Evolutionary conservation across 2,329 filamentous ascomycete genomes (phyloP).

Genomic region (Aureobasidium sp.): DNA sequence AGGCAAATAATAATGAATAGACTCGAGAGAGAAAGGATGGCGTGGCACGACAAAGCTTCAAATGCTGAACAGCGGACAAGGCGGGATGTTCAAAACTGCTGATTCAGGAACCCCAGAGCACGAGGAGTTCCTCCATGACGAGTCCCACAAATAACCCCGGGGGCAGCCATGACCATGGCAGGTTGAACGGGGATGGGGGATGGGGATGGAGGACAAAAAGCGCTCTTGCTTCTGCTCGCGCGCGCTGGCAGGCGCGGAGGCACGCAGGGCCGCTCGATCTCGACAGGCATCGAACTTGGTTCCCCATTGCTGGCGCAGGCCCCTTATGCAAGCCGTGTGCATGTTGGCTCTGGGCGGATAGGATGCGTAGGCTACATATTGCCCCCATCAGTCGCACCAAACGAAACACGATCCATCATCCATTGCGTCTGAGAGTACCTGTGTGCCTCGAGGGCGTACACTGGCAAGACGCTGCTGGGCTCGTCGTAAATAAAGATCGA

Average conservation of each 20-base stretch:
- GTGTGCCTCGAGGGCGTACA: neutral
- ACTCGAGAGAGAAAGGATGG: neutral
- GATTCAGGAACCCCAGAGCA: neutral
- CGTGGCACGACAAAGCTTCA: neutral
- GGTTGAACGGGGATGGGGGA: neutral
- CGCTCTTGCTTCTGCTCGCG: neutral
- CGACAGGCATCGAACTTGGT: neutral
- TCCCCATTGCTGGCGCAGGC: neutral
- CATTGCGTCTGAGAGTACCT: neutral
- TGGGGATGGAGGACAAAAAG: neutral
- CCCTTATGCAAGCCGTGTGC: slow-evolving; percentile 11
- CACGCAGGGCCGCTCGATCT: neutral
- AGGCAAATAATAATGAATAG: neutral
- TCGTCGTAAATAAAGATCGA: neutral
- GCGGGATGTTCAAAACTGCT: neutral
- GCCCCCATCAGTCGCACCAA: neutral
- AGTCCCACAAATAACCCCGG: neutral
- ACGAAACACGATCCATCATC: neutral
- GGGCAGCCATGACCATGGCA: neutral
- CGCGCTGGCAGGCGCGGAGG: neutral
- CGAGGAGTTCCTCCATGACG: neutral
- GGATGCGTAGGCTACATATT: neutral
- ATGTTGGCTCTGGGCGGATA: neutral
- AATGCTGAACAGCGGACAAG: neutral
- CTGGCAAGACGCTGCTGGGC: neutral